Conservation (phyloP, 345 rosid genomes). For the Populus davidiana region DNA sequence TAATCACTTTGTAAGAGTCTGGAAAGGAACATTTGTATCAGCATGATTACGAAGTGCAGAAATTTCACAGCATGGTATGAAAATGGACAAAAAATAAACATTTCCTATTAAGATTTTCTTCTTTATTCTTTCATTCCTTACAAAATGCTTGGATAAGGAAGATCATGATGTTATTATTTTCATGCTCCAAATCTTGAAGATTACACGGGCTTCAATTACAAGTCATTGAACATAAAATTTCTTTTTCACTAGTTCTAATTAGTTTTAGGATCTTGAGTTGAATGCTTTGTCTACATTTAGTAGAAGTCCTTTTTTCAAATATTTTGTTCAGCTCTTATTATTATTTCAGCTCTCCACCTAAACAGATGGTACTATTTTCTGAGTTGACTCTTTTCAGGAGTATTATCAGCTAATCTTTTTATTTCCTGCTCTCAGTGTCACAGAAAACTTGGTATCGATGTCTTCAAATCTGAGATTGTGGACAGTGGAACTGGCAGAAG, state of each 20-base stretch:
- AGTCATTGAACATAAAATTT: too few species aligned
- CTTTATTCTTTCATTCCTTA: not conserved
- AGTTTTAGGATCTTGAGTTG: not conserved
- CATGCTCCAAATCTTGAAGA: too few species aligned
- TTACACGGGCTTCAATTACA: too few species aligned
- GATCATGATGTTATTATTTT: too few species aligned
- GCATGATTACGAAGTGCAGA: not conserved
- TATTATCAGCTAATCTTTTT: not conserved
- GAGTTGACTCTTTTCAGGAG: not conserved
- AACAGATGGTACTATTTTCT: not conserved
- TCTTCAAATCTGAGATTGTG: not conserved
- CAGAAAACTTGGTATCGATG: not conserved
- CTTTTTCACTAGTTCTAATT: too few species aligned
- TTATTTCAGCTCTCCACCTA: not conserved
- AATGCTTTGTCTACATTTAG: not conserved
- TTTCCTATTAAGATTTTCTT: not conserved
- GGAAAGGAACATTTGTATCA: slow-evolving; percentile 25
- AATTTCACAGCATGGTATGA: not conserved
- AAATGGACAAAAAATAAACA: not conserved
- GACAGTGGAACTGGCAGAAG: not conserved
- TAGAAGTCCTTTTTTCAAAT: not conserved
- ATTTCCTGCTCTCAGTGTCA: not conserved
- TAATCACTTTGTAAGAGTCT: slow-evolving; percentile 61
- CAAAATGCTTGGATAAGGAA: too few species aligned
- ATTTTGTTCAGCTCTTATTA: not conserved